Conservation (phyloP, 768 basidiomycete species). For the Tephrocybe sp. region DNA sequence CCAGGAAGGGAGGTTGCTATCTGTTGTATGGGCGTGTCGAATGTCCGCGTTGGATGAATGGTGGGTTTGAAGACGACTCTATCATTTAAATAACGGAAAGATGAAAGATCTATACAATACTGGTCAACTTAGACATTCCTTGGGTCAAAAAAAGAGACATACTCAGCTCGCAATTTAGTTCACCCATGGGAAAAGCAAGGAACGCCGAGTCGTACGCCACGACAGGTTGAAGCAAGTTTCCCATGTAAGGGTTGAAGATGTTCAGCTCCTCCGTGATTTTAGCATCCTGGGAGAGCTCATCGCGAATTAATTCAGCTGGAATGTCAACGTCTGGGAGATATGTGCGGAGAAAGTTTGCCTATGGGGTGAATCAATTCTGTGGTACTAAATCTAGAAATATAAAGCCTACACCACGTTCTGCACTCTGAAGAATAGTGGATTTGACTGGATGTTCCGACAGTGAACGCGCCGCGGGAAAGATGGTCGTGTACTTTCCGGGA, state of each 20-base stretch:
- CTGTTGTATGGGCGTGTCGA: conserved; percentile 72
- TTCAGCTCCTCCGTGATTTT: conserved; percentile 31
- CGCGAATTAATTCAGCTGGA: conserved; percentile 63
- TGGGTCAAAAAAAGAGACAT: conserved; percentile 20
- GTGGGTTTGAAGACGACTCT: conserved; percentile 38
- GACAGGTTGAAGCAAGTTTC: conserved; percentile 51
- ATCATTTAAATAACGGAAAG: conserved; percentile 28
- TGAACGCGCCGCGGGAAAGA: conserved; percentile 62
- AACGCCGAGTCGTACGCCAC: conserved; percentile 30
- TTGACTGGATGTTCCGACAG: conserved; percentile 27
- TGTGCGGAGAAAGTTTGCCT: conserved; percentile 75
- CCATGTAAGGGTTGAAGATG: conserved; percentile 56
- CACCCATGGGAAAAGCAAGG: conserved; percentile 66
- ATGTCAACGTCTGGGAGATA: conserved; percentile 75
- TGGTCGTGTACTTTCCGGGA: conserved; percentile 32
- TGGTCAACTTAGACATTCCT: not conserved
- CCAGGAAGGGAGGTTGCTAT: conserved; percentile 35
- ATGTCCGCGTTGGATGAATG: conserved; percentile 41
- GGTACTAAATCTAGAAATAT: not conserved
- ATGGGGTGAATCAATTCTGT: conserved; percentile 1
- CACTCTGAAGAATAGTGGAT: conserved; percentile 43
- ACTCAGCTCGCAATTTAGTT: conserved; percentile 62
- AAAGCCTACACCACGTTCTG: conserved; percentile 64
- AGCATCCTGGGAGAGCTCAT: conserved; percentile 51
- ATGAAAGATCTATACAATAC: conserved; percentile 15